Percentiles rank a stretch among this genome's conserved stretches.
These are phyloP conservation scores for Ammopiptanthus mongolicus DNA, from an alignment of 306 rosid species.

Conservation along the genomic window DNA sequence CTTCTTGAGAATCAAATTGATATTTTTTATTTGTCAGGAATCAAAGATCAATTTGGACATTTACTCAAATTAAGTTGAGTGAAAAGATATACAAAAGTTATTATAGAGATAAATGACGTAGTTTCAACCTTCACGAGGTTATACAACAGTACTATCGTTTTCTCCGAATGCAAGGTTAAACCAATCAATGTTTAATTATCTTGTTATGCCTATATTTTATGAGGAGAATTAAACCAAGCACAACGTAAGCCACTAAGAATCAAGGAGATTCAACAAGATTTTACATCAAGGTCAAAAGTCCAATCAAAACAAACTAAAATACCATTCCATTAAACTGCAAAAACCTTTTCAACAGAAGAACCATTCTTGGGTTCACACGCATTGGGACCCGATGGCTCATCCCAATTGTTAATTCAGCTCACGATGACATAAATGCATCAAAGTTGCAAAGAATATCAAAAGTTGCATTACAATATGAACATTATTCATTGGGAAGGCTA, in stretches of 20 bases:
- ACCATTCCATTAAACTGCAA: neutral
- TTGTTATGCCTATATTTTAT: neutral
- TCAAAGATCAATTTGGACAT: too few relatives aligned
- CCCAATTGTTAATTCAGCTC: neutral
- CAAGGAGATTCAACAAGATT: neutral
- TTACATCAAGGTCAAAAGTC: neutral
- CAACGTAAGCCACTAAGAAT: neutral
- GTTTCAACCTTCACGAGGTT: neutral
- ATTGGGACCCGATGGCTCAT: neutral
- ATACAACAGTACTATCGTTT: neutral
- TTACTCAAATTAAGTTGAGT: neutral
- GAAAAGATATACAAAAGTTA: neutral
- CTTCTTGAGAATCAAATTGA: too few relatives aligned
- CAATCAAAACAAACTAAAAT: neutral
- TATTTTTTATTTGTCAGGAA: too few relatives aligned
- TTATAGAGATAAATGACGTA: neutral
- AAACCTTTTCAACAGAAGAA: neutral
- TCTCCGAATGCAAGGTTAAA: neutral
- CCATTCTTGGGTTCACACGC: neutral
- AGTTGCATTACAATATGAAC: constrained; percentile 4
- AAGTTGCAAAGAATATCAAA: neutral
- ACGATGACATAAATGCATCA: neutral
- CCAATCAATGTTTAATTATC: neutral
- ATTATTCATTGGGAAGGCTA: constrained; percentile 34
- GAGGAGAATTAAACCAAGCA: neutral